Base-by-base conservation (phyloP, 2,329 filamentous ascomycete genomes). In the Pseudogymnoascus sp. region DNA sequence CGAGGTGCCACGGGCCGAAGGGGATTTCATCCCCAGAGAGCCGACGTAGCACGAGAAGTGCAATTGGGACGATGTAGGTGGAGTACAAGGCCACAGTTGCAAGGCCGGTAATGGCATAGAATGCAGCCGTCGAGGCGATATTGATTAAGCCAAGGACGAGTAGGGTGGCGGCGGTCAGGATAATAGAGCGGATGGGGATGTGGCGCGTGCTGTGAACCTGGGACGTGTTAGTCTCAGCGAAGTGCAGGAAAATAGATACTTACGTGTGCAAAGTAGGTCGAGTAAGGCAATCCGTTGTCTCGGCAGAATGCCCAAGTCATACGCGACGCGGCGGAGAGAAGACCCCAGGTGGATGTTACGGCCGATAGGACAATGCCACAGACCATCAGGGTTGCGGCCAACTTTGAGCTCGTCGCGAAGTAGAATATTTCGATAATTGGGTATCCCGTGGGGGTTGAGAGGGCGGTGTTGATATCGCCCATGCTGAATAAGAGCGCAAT, bases 381-480 rank as follows among this genome's bases (percentile, higher is more conserved):
- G 10, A 62, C 63, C 68, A 72, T 70, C 12, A 60, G 57, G 21
- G 75, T 76, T 7, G 76, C 71, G 2, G 73, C 78, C 4, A 73
- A 72, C 16, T 74, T 68, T 34, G 73, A 75, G 1, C 75, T 70
- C 3, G 78, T 77, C 1, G 76, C 76, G 59, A 79, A 75, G 61
- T 75, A 75, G 62, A 80, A 85, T 21, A 86, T 78, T 60, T 84
- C 77, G 68, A 87, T 85, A 66, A 85, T 85, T 0, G 85, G 83
- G 59, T 82, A 83, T 0, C 69, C 70, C 10, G 79, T 74, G 10
- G 82, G 72, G 63, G 85, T 77, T 1, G 77, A 77, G 14, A 85
- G 74, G 26, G 79, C 82, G 40, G 34, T 31, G 4, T 66, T 62
- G 5, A 70, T 54, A 36, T 71, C 66, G 14, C 69, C 70, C 7